Base-by-base conservation (phyloP, 2,329 filamentous ascomycete species). In the Stachybotrys chartarum region DNA sequence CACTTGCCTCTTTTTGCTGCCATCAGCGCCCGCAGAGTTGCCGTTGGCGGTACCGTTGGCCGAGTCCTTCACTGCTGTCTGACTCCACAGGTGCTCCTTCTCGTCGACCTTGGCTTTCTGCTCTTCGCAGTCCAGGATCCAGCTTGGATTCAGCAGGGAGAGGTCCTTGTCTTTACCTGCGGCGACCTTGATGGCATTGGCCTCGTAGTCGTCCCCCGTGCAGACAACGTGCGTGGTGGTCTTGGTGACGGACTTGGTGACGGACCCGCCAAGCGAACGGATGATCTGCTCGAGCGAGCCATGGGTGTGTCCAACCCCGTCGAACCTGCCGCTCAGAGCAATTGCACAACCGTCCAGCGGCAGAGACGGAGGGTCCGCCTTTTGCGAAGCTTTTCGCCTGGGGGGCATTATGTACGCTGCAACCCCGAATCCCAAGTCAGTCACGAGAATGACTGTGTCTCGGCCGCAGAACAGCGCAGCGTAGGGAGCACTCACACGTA, bases 271-370 rank as follows among this genome's bases (percentile, higher is more conserved):
- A 7, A 84, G 73, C 5, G 67, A 60, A 11, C 65, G 69, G 54
- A 84, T 72, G 50, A 75, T 68, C 24, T 68, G 64, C 58, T 81
- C 76, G 5, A 85, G 67, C 0, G 69, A 66, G 6, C 67, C 61
- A 57, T 88, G 67, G 17, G 68, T 67, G 58, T 88, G 84, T 3
- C 76, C 80, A 30, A 74, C 68, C 6, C 74, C 72, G 1, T 78
- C 70, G 60, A 89, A 85, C 6, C 78, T 79, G 57, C 86, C 86
- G 55, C 81, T 85, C 30, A 87, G 66, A 24, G 78, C 80, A 49
- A 90, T 72, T 6, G 72, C 71, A 60, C 70, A 76, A 5, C 76
- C 79, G 1, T 74, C 68, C 4, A 86, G 70, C 0, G 79, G 70
- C 31, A 57, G 59, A 24, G 45, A n/a, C 7, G 45, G 45, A 47